Base-by-base conservation (phyloP, 176 grass and related monocot species). In the Juncus inflexus region DNA sequence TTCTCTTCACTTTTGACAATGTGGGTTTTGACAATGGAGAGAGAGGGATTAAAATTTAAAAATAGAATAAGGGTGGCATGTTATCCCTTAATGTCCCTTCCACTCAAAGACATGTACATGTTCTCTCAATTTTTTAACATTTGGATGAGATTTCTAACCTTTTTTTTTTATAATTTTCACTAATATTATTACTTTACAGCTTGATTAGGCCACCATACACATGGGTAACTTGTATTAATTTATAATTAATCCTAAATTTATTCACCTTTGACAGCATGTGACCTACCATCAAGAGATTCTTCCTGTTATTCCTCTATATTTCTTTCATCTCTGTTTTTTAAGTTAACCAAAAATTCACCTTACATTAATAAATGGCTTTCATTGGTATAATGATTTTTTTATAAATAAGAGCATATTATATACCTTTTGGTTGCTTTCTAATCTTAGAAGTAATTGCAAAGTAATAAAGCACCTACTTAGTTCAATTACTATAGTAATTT, bases 81-180 rank as follows among this genome's bases (percentile, higher is more conserved):
- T 72, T 83, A 72, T 67, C 61, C 83, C 76, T 78, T 67, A 45
- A 55, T 69, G 78, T 80, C 74, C 41, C 90, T 83, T 89, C 64
- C 83, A 69, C 82, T 80, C 79, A 79, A 83, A 95, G 82, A 69
- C 66, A 78, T 81, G 74, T 76, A 63, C 36, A 81, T 86, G 74
- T 66, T 83, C 76, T 78, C 54, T 51, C 55, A 28, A 80, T 78
- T 81, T 70, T 58, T 70, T 57, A 38, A 37, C 37, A 43, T 70
- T 10, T 70, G 54, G 10, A 58, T 15, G 10, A 12, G 12, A 11
- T 57, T 15, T 57, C 10, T 57, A 4, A 12, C n/a, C 3, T 9
- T 3, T 57, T 57, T 57, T 15, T 57, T 57, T 57, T 5, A 57
- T 12, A 57, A 12, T 57, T 47, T 47, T 47, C n/a, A 40, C n/a